Base-by-base conservation (phyloP, 2,329 filamentous ascomycete species). In the Alternaria longipes region DNA sequence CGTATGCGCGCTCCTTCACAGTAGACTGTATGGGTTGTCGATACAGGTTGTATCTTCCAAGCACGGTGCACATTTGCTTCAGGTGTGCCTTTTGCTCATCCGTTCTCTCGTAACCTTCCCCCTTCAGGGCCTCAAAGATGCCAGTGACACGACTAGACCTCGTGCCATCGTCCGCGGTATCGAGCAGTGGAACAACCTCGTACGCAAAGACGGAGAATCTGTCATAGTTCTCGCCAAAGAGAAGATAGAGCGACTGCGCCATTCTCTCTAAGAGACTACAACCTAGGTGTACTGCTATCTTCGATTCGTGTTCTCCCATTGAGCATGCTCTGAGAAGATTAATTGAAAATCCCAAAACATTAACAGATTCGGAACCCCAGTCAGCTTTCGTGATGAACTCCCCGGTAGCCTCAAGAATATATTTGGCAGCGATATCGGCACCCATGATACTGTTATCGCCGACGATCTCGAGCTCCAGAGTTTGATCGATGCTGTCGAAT, bases 241-340 rank as follows among this genome's bases (percentile, higher is more conserved):
- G 36, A 11, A 56, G 20, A 14, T 49, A 56, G 0, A 6, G n/a
- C 8, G 54, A 56, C 18, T 30, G 26, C 5, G 44, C 44, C 34
- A 50, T 56, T 24, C 14, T 46, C 41, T 55, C 53, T 16, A 55
- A 44, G 7, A 55, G n/a, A 7, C 53, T 22, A 20, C 42, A 45
- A 12, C 28, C 53, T 1, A 55, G 8, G 26, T 12, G 16, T 24
- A 3, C 12, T 34, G 32, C 53, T 30, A 26, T 9, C 4, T 7
- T 7, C 32, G 24, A 18, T 26, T 22, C 20, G n/a, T 24, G 18
- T 12, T 50, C 3, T 18, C 36, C 16, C 5, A 20, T 3, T 2
- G 28, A 8, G 45, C 9, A 46, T 16, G 22, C 45, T 26, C 8
- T 32, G 32, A 46, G 7, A 5, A 49, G 36, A 24, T 26, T n/a